Conservation (phyloP, 1,139 yeast genomes). For the Kurtzmaniella quercitrusa region DNA sequence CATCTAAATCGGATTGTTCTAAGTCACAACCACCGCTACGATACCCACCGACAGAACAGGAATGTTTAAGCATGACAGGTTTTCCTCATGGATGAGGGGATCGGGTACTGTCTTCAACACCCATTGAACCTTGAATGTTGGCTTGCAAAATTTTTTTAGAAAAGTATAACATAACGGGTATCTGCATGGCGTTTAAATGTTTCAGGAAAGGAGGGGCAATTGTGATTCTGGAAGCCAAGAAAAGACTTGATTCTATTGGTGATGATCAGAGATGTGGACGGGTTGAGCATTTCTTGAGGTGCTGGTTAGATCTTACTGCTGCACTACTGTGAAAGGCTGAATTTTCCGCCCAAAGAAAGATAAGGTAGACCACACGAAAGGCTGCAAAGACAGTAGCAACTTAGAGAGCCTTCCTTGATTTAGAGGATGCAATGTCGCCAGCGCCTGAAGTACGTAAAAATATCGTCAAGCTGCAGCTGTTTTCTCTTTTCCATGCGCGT, state of each 20-base stretch:
- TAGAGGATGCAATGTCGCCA: neutral
- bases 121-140: neutral
- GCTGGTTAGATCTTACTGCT: no score
- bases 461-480: neutral
- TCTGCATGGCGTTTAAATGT: neutral
- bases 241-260: neutral
- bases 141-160: neutral
- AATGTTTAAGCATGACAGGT: neutral
- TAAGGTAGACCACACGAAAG: no score
- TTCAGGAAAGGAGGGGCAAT: neutral
- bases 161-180: neutral
- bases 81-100: neutral
- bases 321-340: no score
- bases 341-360: no score
- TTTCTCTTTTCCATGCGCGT: neutral
- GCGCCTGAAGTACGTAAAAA: neutral
- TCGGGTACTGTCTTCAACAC: neutral
- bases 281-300: no score
- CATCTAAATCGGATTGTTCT: neutral
- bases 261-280: no score
- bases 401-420: neutral
- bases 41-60: neutral
- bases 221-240: neutral
- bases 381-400: neutral
- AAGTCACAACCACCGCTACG: neutral